Conservation (phyloP, 805 yeast species). For the Candida chauliodis region DNA sequence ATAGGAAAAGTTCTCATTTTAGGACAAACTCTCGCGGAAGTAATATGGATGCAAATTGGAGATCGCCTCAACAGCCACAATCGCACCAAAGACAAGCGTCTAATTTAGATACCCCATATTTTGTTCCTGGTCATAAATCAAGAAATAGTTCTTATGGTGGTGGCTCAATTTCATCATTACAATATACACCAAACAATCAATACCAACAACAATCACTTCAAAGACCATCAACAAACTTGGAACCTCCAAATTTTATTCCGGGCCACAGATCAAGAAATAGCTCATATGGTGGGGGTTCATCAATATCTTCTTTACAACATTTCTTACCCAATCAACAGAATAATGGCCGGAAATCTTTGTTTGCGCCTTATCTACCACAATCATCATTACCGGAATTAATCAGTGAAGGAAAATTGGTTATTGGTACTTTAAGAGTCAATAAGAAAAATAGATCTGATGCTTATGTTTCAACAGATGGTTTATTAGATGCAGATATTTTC, state of each 20-base stretch:
- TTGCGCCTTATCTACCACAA: slow-evolving; percentile 96
- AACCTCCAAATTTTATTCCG: slow-evolving; percentile 56
- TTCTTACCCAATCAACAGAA: slow-evolving; percentile 25
- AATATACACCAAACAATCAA: slow-evolving; percentile 25
- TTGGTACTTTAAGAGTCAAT: slow-evolving; percentile 90
- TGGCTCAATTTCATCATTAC: slow-evolving; percentile 49
- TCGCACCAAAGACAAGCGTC: slow-evolving; percentile 8
- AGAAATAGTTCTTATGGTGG: slow-evolving; percentile 63
- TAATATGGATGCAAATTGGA: slow-evolving; percentile 60
- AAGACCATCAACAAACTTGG: slow-evolving; percentile 1
- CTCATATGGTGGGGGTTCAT: slow-evolving; percentile 57
- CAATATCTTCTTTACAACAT: slow-evolving; percentile 40
- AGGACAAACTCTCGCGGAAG: slow-evolving; percentile 33
- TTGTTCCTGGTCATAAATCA: slow-evolving; percentile 76
- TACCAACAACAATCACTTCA: slow-evolving; percentile 8
- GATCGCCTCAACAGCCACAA: slow-evolving; percentile 45
- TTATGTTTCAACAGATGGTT: slow-evolving; percentile 94
- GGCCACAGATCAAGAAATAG: slow-evolving; percentile 72
- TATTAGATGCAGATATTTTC: slow-evolving; percentile 93
- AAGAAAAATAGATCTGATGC: slow-evolving; percentile 97
- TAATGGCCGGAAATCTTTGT: slow-evolving; percentile 68
- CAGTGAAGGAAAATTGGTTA: slow-evolving; percentile 84
- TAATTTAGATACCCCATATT: slow-evolving; percentile 33
- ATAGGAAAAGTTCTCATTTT: slow-evolving; percentile 38
- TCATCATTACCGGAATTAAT: slow-evolving; percentile 85